Evolutionary conservation across 169 alveolate genomes (phyloP), one percentile per base, ranked within the genome.

Genomic region (Toxoplasma gondii): DNA sequence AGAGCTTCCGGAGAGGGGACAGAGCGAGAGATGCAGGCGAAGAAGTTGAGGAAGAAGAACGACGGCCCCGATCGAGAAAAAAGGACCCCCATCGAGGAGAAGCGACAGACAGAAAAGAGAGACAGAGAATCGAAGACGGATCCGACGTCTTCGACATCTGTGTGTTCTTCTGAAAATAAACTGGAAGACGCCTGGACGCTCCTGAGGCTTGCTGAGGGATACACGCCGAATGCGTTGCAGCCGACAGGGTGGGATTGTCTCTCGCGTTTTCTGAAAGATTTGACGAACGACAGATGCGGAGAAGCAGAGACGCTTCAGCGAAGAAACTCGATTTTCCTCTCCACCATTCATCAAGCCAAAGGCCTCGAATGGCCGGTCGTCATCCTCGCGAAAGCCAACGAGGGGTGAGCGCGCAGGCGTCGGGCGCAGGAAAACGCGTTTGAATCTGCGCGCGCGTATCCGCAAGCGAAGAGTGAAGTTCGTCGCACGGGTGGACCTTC

Each of bases 291-390:
- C 43, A 9, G 39, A 1, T 74, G 84, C 84, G 27, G 84, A 31
- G 84, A n/a, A 31, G 84, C 1, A n/a, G 49, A 74, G 22, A 31
- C 2, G 12, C n/a, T 38, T n/a, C 91, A 86, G 90, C 95, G 93
- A 53, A 41, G 58, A 53, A 91, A 97, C 88, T 95, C 92, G 41
- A 94, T 97, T 17, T 94, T 97, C 93, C 95, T 97, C 94, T 92
- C 97, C 91, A 97, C 98, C 29, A 96, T 97, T 82, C 98, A 97
- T 95, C 96, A 96, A 64, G 96, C 98, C 34, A 97, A 97, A 91
- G 98, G 98, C 38, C 96, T 96, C 43, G 98, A 97, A 92, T 97
- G 97, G 97, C 95, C 96, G 82, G 95, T 96, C 88, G 98, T 97
- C 82, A 96, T 97, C 87, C 92, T 97, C n/a, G 97, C 97, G 31